Conservation (phyloP, 1,284 basidiomycete species). For the Ustilago crameri region DNA sequence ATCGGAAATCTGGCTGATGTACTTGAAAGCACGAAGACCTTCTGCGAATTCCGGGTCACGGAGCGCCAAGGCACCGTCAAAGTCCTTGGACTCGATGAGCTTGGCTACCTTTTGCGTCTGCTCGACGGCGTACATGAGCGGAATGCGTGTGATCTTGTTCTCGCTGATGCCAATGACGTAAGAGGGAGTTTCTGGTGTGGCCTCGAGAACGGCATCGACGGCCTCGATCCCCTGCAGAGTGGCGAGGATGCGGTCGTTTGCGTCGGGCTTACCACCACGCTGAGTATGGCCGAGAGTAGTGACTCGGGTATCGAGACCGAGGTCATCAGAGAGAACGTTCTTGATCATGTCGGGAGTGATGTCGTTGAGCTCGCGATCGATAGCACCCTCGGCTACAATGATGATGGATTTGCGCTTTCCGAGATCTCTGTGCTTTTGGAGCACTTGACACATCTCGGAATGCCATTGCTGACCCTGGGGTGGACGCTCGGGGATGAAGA, state of each 20-base stretch:
- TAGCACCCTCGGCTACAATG: slow-evolving; percentile 95
- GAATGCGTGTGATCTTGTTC: slow-evolving; percentile 92
- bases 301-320: slow-evolving; percentile 93
- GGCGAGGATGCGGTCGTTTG: slow-evolving; percentile 90
- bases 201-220: slow-evolving; percentile 87
- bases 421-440: slow-evolving; percentile 85
- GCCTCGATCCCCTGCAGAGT: slow-evolving; percentile 95
- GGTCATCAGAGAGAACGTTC: slow-evolving; percentile 82
- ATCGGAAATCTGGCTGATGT: slow-evolving; percentile 70
- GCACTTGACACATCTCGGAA: slow-evolving; percentile 87
- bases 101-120: slow-evolving; percentile 84
- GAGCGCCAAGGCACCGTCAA: slow-evolving; percentile 84
- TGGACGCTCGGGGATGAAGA: slow-evolving; percentile 95
- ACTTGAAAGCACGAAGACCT: slow-evolving; percentile 82
- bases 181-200: slow-evolving; percentile 88
- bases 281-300: slow-evolving; percentile 99
- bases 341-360: slow-evolving; percentile 92
- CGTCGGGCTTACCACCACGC: slow-evolving; percentile 90
- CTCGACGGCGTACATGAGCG: slow-evolving; percentile 90
- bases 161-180: slow-evolving; percentile 97
- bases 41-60: slow-evolving; percentile 93
- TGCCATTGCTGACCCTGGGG: slow-evolving; percentile 85
- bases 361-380: slow-evolving; percentile 85
- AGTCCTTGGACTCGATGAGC: slow-evolving; percentile 86
- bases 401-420: slow-evolving; percentile 99